These are phyloP conservation scores for Fusarium xyrophilum DNA, from an alignment of 2,329 filamentous ascomycete genomes.

Conservation along the genomic window DNA sequence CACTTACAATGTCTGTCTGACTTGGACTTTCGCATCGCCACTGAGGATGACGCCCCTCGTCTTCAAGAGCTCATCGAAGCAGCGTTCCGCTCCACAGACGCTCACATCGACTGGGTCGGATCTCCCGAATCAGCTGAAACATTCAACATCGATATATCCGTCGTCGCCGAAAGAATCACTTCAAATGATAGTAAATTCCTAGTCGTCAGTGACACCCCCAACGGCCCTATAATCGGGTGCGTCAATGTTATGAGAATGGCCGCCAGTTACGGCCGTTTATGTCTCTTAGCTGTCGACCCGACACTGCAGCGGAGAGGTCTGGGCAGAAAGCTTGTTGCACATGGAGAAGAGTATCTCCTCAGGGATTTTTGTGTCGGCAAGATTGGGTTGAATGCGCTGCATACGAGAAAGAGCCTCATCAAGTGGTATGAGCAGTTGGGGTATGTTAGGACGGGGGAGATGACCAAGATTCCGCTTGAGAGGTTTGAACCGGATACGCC, in stretches of 20 bases:
- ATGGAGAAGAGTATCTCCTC: constrained; percentile 45
- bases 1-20: background rate
- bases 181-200: constrained; percentile 42
- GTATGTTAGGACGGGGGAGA: constrained; percentile 46
- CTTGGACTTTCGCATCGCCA: constrained; percentile 48
- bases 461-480: constrained; percentile 44
- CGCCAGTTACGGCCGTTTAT: constrained; percentile 41
- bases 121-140: constrained; percentile 66
- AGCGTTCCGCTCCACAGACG: constrained; percentile 51
- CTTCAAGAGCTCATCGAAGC: constrained; percentile 49
- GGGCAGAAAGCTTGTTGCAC: constrained; percentile 43
- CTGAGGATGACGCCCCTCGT: constrained; percentile 44
- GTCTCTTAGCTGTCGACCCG: constrained; percentile 47
- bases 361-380: constrained; percentile 39
- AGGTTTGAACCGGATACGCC: constrained; percentile 26
- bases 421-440: constrained; percentile 48
- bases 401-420: constrained; percentile 44
- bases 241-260: constrained; percentile 41
- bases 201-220: constrained; percentile 34
- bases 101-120: constrained; percentile 44
- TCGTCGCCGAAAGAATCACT: constrained; percentile 61
- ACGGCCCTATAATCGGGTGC: constrained; percentile 37
- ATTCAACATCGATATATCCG: constrained; percentile 73
- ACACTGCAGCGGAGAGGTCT: constrained; percentile 44
- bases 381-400: constrained; percentile 46